Base-by-base conservation (phyloP, 441 rosid genomes). In the Jatropha multifida region DNA sequence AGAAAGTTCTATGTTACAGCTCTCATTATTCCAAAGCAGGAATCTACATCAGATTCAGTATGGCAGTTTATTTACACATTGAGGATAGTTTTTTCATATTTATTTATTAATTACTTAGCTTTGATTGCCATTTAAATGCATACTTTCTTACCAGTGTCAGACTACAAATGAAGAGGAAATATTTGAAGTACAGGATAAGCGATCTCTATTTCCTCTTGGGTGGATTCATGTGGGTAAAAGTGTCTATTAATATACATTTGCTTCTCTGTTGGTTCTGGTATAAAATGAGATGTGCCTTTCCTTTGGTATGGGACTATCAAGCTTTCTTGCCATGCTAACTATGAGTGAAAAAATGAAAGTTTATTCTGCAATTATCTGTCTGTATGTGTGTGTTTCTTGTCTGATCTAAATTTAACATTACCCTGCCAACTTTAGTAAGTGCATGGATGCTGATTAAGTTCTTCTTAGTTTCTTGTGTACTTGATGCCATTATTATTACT, bases 111-210 rank as follows among this genome's bases (percentile, higher is more conserved):
- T 65, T 51, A 37, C 52, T 49, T 71, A 71, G 61, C 48, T 64
- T 32, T 54, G 32, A 58, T 62, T 44, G 12, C 71, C 63, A 46
- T 65, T 51, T 65, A 51, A 49, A 61, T 26, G n/a, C 67, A n/a
- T 27, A 40, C 59, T 70, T 78, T 78, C 4, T 76, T 13, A 56
- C 44, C 86, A 96, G 97, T 96, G 99, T 81, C 99, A 93, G 80
- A 74, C 98, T 23, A 96, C 97, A 83, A 92, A 93, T 80, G 99
- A 96, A 85, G 99, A 96, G 79, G 99, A 96, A 74, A 93, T 93
- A 86, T 96, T 96, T 85, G 99, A 93, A 86, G 97, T 86, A 74
- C 99, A 96, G 83, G 99, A 93, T 84, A 93, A 86, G 71, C 90
- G 62, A 80, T 93, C 98, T 73, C 97, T 96, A 80, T 93, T 96